These are phyloP conservation scores for Cyclotella baltica DNA, from an alignment of 108 stramenopile species.

Conservation along the genomic window DNA sequence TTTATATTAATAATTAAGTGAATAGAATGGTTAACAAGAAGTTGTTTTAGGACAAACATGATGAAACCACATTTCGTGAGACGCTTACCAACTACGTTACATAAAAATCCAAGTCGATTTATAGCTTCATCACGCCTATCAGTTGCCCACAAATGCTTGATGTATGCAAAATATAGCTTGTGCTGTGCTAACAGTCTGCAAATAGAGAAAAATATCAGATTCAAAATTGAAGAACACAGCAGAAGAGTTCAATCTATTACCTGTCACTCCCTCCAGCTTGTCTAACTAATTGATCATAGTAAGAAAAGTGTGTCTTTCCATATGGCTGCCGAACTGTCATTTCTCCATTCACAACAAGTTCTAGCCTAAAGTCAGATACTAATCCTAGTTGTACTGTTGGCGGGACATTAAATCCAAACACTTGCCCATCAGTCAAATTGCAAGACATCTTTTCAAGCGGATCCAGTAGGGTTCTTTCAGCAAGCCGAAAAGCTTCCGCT, in stretches of 20 bases:
- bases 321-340: slow-evolving; percentile 55
- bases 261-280: slow-evolving; percentile 75
- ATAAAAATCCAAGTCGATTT: slow-evolving; percentile 58
- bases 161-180: slow-evolving; percentile 88
- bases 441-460: slow-evolving; percentile 73
- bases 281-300: slow-evolving; percentile 59
- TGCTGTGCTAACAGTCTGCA: slow-evolving; percentile 74
- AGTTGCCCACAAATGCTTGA: slow-evolving; percentile 92
- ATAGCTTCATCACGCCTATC: slow-evolving; percentile 83
- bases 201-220: neutral
- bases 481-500: slow-evolving; percentile 82
- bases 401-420: slow-evolving; percentile 77
- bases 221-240: no score
- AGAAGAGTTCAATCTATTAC: no score
- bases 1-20: neutral
- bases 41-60: neutral
- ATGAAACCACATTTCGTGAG: neutral
- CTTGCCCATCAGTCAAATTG: slow-evolving; percentile 63
- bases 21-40: neutral
- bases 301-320: slow-evolving; percentile 62
- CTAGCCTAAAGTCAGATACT: slow-evolving; percentile 41
- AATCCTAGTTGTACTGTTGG: slow-evolving; percentile 43
- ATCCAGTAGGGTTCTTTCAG: slow-evolving; percentile 85
- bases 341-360: slow-evolving; percentile 54
- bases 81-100: slow-evolving; percentile 66